Evolutionary conservation across 2,329 filamentous ascomycete genomes (phyloP).

Genomic region (Pestalotiopsis sp.): DNA sequence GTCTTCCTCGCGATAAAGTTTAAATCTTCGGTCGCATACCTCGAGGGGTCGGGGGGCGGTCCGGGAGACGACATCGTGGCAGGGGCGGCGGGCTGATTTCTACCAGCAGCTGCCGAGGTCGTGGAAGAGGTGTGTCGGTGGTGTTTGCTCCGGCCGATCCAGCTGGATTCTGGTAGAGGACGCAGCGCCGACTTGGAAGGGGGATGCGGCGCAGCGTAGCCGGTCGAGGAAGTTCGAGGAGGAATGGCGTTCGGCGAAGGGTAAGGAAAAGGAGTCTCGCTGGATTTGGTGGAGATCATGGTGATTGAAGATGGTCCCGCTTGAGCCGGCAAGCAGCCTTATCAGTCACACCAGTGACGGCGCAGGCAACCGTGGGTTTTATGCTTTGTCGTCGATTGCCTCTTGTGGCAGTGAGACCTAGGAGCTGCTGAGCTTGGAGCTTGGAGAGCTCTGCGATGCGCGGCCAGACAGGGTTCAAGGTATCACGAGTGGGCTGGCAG

Average conservation of each 20-base stretch:
- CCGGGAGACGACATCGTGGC: slow-evolving; percentile 38
- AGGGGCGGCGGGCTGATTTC: slow-evolving; percentile 18
- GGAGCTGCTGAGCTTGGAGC: neutral
- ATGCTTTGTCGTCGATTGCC: slow-evolving; percentile 3
- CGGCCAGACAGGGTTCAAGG: neutral
- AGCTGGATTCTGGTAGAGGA: slow-evolving; percentile 62
- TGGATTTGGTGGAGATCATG: slow-evolving; percentile 10
- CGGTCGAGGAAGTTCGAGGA: slow-evolving; percentile 69
- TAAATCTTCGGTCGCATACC: slow-evolving; percentile 56
- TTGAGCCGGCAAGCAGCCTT: neutral
- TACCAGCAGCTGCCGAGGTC: slow-evolving; percentile 12
- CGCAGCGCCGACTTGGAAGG: slow-evolving; percentile 44
- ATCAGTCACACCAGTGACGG: slow-evolving; percentile 6
- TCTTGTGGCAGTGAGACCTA: neutral
- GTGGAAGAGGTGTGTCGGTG: slow-evolving; percentile 30
- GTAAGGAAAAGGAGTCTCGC: slow-evolving; percentile 24
- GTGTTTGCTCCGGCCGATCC: slow-evolving; percentile 44
- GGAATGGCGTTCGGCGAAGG: slow-evolving; percentile 69
- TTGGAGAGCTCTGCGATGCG: neutral
- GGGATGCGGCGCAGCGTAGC: slow-evolving; percentile 36
- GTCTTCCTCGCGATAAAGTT: slow-evolving; percentile 49
- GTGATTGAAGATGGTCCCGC: neutral
- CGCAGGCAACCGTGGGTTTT: slow-evolving; percentile 10
- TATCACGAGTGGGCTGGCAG: neutral
- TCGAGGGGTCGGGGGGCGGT: slow-evolving; percentile 45